Conservation (phyloP, 495 filamentous ascomycete genomes). For the Articulospora tetracladia region DNA sequence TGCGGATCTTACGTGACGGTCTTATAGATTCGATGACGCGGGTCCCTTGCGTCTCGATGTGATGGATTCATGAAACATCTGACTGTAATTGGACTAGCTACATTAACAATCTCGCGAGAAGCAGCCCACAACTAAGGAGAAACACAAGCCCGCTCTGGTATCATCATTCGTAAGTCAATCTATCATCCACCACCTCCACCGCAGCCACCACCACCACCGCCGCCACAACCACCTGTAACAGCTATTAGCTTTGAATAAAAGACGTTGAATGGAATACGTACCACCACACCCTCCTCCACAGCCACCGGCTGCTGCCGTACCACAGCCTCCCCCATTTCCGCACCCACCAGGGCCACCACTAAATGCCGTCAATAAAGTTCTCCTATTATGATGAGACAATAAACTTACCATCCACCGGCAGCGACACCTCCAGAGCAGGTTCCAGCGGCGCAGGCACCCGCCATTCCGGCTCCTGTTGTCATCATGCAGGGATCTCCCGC, state of each 20-base stretch:
- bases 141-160: not conserved
- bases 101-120: too few species aligned
- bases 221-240: slow-evolving; percentile 22
- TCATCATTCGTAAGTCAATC: not conserved
- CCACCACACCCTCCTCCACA: slow-evolving; percentile 32
- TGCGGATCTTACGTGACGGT: not conserved
- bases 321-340: slow-evolving; percentile 37
- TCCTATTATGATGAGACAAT: not conserved
- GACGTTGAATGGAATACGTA: not conserved
- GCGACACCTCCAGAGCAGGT: slow-evolving; percentile 37
- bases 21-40: not conserved
- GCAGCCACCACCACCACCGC: slow-evolving; percentile 18
- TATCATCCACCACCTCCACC: slow-evolving; percentile 7
- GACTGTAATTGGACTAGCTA: too few species aligned
- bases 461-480: slow-evolving; percentile 42
- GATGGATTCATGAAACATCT: too few species aligned
- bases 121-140: too few species aligned
- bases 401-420: slow-evolving; percentile 36
- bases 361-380: not conserved
- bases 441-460: slow-evolving; percentile 38
- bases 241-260: not conserved
- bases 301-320: slow-evolving; percentile 33
- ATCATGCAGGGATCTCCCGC: slow-evolving; percentile 47
- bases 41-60: not conserved
- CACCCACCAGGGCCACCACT: slow-evolving; percentile 27